Evolutionary conservation across 202 grass and related monocot genomes (phyloP).

Genomic region (Bolboschoenoplectus hybrid): DNA sequence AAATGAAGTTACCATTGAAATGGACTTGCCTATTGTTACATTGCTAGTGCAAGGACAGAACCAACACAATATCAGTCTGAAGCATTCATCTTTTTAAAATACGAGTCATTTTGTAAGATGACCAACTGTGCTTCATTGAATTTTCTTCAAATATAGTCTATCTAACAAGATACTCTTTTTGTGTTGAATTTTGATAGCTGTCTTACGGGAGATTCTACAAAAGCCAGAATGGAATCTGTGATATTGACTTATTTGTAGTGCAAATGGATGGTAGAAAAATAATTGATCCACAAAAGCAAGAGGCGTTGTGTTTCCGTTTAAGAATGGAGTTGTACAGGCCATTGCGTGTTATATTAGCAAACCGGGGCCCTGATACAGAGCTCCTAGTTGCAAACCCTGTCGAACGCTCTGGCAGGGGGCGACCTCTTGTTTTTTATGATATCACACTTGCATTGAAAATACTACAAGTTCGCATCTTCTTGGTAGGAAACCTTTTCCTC

Average conservation of each 20-base stretch:
- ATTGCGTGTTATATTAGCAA: slow-evolving; percentile 55
- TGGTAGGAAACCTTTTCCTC: slow-evolving; percentile 44
- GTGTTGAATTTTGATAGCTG: slow-evolving; percentile 38
- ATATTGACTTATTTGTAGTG: slow-evolving; percentile 74
- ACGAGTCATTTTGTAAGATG: neutral
- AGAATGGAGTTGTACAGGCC: slow-evolving; percentile 56
- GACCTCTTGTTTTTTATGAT: slow-evolving; percentile 71
- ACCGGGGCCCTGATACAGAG: slow-evolving; percentile 66
- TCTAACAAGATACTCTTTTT: neutral
- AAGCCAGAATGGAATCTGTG: slow-evolving; percentile 53
- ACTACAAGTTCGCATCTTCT: slow-evolving; percentile 63
- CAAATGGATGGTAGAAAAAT: slow-evolving; percentile 77
- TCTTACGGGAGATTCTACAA: slow-evolving; percentile 79
- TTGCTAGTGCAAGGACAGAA: neutral
- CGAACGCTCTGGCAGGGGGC: slow-evolving; percentile 64
- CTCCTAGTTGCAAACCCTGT: slow-evolving; percentile 79
- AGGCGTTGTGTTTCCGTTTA: slow-evolving; percentile 47
- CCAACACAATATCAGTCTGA: slow-evolving; percentile 5
- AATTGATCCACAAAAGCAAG: slow-evolving; percentile 59
- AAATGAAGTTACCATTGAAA: neutral
- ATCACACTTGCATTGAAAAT: slow-evolving; percentile 82
- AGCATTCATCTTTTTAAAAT: neutral
- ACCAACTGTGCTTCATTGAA: slow-evolving; percentile 3
- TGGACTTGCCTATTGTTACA: neutral
- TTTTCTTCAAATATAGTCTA: neutral